These are phyloP conservation scores for Colletotrichum sp. DNA, from an alignment of 2,329 filamentous ascomycete species.

Conservation along the genomic window DNA sequence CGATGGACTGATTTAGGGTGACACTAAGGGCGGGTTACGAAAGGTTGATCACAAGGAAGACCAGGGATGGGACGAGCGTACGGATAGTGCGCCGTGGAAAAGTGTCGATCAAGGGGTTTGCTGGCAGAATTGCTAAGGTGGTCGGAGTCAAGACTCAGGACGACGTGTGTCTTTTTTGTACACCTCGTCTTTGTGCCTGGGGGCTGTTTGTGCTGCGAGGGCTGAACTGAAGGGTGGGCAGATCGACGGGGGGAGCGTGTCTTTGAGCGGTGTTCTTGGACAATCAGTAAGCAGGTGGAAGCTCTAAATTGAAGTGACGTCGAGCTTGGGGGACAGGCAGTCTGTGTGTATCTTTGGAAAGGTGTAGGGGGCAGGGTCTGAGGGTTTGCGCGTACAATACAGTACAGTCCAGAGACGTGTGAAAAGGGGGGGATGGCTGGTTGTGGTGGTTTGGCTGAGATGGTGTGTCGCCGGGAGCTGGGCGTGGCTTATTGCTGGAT, in stretches of 20 bases:
- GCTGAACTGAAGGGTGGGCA: not conserved
- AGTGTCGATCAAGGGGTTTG: constrained; percentile 23
- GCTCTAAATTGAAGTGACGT: constrained; percentile 20
- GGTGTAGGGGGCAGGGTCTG: not conserved
- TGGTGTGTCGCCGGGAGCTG: constrained; percentile 1
- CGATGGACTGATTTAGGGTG: constrained; percentile 21
- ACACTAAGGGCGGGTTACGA: constrained; percentile 15
- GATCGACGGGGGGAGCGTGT: constrained; percentile 11
- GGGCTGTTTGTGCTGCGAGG: constrained; percentile 1
- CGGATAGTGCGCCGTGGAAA: constrained; percentile 4
- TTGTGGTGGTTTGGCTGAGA: constrained; percentile 8
- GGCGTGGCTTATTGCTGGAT: not conserved
- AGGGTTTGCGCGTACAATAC: constrained; percentile 5
- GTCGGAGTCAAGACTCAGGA: constrained; percentile 9
- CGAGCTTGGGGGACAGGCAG: not conserved
- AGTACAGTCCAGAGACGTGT: not conserved
- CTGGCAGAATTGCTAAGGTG: not conserved
- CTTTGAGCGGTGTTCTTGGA: constrained; percentile 8
- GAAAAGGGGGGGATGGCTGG: not conserved
- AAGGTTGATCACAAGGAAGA: constrained; percentile 15
- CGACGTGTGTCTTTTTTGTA: not conserved
- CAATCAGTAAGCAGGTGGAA: constrained; percentile 10
- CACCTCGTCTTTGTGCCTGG: not conserved
- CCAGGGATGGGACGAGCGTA: constrained; percentile 20
- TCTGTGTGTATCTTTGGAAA: not conserved